Evolutionary conservation across 345 rosid genomes (phyloP).

Genomic region (Salix udensis): DNA sequence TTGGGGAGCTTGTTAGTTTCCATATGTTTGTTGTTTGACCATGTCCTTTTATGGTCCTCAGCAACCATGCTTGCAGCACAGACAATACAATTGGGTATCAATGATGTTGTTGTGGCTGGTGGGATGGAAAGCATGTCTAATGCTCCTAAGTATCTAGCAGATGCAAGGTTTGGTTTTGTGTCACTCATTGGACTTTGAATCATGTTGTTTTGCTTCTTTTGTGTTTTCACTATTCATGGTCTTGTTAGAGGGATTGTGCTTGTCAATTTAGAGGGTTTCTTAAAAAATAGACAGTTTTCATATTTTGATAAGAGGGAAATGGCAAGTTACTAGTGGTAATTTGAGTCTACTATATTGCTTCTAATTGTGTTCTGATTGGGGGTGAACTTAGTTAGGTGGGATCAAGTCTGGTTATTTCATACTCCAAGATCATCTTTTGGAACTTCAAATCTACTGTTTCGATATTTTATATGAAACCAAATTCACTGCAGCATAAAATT

Average conservation of each 20-base stretch:
- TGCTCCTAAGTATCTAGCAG: conserved; percentile 77
- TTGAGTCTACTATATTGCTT: background rate
- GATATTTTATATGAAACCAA: background rate
- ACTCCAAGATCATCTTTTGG: background rate
- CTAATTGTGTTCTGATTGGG: background rate
- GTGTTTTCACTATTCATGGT: background rate
- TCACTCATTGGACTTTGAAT: conserved; percentile 3
- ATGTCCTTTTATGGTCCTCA: conserved; percentile 22
- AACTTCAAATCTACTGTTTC: background rate
- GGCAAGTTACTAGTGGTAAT: no score
- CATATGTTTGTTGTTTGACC: background rate
- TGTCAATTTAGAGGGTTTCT: background rate
- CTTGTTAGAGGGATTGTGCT: background rate
- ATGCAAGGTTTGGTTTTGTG: conserved; percentile 62
- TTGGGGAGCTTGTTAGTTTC: background rate
- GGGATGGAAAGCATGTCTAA: conserved; percentile 99
- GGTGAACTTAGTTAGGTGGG: background rate
- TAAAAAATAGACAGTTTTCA: background rate
- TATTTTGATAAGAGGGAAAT: background rate
- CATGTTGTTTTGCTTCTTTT: background rate
- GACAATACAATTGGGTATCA: conserved; percentile 80
- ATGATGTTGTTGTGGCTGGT: conserved; percentile 91
- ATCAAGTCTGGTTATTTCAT: background rate
- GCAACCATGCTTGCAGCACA: conserved; percentile 94
- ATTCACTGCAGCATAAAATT: background rate